phyloP scores from a whole-genome alignment of 2,329 filamentous ascomycete species.

The Stagonosporopsis cucurbitacearum region DNA sequence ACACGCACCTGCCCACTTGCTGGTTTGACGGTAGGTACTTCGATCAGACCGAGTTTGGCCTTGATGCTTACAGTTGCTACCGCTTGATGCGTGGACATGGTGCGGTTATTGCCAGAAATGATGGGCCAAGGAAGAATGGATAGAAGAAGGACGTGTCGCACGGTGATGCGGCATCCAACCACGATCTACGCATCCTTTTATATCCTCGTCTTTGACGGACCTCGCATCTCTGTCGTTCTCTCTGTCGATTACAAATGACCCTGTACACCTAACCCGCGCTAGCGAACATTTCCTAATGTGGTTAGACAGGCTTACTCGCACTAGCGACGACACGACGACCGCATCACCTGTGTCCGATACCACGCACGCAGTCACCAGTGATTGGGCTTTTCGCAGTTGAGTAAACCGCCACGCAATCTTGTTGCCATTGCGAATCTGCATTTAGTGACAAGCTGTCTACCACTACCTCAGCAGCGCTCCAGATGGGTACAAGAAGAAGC shows the following conservation, averaged over 20 bases:
- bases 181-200: not conserved
- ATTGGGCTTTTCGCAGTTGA: too few relatives aligned
- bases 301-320: slow-evolving; percentile 1
- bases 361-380: too few relatives aligned
- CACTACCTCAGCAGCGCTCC: too few relatives aligned
- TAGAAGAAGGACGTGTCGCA: not conserved
- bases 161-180: not conserved
- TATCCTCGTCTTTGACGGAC: too few relatives aligned
- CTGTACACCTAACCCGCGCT: not conserved
- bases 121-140: not conserved
- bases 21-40: slow-evolving; percentile 47
- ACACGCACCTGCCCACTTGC: slow-evolving; percentile 59
- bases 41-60: slow-evolving; percentile 43
- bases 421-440: too few relatives aligned
- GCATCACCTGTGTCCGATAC: too few relatives aligned
- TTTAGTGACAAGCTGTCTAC: too few relatives aligned
- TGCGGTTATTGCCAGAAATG: not conserved
- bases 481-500: too few relatives aligned
- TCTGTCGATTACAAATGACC: slow-evolving; percentile 3
- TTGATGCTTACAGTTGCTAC: slow-evolving; percentile 51
- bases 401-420: too few relatives aligned
- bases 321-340: too few relatives aligned
- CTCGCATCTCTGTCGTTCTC: not conserved
- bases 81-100: slow-evolving; percentile 48
- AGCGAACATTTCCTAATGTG: slow-evolving; percentile 9